These are phyloP conservation scores for Brassica napus DNA, from an alignment of 345 rosid species.

Conservation along the genomic window DNA sequence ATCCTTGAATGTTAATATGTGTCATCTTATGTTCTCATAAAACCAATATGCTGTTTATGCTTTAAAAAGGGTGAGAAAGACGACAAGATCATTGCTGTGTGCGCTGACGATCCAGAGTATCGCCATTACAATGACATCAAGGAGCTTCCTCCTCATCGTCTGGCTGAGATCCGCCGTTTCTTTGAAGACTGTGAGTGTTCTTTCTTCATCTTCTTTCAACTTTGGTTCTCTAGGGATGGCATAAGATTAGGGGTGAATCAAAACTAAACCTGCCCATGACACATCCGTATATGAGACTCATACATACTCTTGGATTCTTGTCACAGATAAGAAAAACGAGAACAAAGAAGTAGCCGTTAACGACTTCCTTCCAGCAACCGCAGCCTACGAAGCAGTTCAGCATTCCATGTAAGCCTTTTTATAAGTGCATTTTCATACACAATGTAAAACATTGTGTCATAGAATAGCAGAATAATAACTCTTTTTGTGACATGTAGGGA, in stretches of 20 bases:
- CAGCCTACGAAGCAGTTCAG: constrained; percentile 82
- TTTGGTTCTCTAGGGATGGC: not conserved
- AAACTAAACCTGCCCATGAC: not conserved
- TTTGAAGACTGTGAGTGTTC: constrained; percentile 87
- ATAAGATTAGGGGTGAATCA: not conserved
- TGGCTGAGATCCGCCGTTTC: constrained; percentile 97
- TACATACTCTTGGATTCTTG: constrained; percentile 27
- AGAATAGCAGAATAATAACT: not conserved
- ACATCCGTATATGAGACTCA: not conserved
- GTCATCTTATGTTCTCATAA: not conserved
- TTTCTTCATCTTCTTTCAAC: not conserved
- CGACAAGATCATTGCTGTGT: constrained; percentile 98
- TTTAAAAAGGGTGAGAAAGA: constrained; percentile 90
- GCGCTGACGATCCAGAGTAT: constrained; percentile 98
- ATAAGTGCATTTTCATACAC: too few relatives aligned
- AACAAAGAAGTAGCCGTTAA: constrained; percentile 98
- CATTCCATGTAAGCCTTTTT: constrained; percentile 74
- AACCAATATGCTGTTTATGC: not conserved
- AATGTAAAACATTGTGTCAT: too few relatives aligned
- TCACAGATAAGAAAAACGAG: constrained; percentile 95
- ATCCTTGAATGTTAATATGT: constrained; percentile 14
- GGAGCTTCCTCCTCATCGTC: constrained; percentile 95
- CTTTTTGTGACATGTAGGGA: constrained; percentile 54
- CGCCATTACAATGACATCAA: constrained; percentile 88
- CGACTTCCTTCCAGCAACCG: constrained; percentile 78